Percentiles rank a stretch among this genome's conserved stretches.
Evolutionary conservation across 2,329 filamentous ascomycete genomes (phyloP).

Genomic region (Blumeriella jaapii): DNA sequence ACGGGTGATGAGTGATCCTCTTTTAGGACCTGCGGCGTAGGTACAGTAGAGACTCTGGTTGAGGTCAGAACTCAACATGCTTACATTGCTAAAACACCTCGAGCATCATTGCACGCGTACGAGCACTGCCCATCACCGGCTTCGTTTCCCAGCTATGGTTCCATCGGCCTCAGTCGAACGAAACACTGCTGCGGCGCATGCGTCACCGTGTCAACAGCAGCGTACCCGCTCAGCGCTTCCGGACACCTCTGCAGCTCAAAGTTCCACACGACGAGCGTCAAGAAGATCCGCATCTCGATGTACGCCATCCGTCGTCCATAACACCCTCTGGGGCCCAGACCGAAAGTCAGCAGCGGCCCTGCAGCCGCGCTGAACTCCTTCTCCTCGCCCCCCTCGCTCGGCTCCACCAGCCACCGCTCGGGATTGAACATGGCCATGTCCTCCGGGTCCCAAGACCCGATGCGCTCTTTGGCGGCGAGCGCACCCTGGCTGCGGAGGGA

Average conservation of each 20-base stretch:
- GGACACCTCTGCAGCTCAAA: slow-evolving; percentile 9
- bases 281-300: slow-evolving; percentile 24
- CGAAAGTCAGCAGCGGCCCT: slow-evolving; percentile 30
- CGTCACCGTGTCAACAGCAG: slow-evolving; percentile 3
- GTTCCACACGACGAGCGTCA: slow-evolving; percentile 9
- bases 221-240: slow-evolving; percentile 3
- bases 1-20: no score
- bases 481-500: slow-evolving; percentile 2
- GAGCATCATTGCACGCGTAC: no score
- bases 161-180: slow-evolving; percentile 28
- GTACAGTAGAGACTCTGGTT: no score
- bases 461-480: slow-evolving; percentile 8
- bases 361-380: slow-evolving; percentile 26
- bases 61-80: no score
- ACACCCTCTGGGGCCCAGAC: slow-evolving; percentile 29
- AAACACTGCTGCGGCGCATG: slow-evolving; percentile 8
- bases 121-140: no score
- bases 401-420: slow-evolving; percentile 27
- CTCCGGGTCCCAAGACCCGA: slow-evolving; percentile 20
- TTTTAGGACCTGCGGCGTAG: no score
- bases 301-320: slow-evolving; percentile 31
- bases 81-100: no score
- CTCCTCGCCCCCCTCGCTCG: slow-evolving; percentile 9
- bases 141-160: slow-evolving; percentile 47
- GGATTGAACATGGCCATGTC: slow-evolving; percentile 27